A percentile compares a stretch with the other conserved stretches of the same genome.
Evolutionary conservation across 345 rosid species (phyloP).

Genomic region (Citrus sp.): DNA sequence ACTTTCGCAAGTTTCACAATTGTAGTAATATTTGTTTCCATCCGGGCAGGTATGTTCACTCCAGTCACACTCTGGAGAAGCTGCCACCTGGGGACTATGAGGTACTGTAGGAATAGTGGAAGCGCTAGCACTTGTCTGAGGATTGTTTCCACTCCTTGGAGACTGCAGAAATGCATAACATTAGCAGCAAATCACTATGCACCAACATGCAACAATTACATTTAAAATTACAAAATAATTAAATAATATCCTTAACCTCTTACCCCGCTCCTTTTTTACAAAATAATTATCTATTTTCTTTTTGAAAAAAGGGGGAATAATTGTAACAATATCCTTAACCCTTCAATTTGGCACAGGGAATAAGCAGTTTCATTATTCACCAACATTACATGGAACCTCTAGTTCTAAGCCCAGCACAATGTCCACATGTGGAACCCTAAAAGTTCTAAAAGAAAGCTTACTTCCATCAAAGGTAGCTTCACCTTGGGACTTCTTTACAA

Average conservation of each 20-base stretch:
- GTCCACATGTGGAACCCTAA: background rate
- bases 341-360: background rate
- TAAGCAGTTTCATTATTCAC: background rate
- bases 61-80: conserved; percentile 73
- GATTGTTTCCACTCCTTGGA: conserved; percentile 24
- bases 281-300: too few species aligned
- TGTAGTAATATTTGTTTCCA: conserved; percentile 79
- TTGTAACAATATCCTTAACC: too few species aligned
- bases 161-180: conserved; percentile 23
- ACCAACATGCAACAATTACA: background rate
- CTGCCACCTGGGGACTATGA: conserved; percentile 33
- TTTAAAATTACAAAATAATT: background rate
- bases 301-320: too few species aligned
- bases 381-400: background rate
- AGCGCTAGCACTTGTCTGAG: conserved; percentile 29
- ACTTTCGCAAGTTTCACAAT: conserved; percentile 73
- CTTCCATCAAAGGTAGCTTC: background rate
- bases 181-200: background rate
- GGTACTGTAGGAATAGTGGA: conserved; percentile 23
- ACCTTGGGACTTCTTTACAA: background rate
- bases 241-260: too few species aligned
- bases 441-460: background rate
- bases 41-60: conserved; percentile 89
- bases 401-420: background rate
- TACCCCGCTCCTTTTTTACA: too few species aligned